Evolutionary conservation across 371 early-diverging fungal genomes (phyloP).

Genomic region (Paramicrosporidium saccamoebae): DNA sequence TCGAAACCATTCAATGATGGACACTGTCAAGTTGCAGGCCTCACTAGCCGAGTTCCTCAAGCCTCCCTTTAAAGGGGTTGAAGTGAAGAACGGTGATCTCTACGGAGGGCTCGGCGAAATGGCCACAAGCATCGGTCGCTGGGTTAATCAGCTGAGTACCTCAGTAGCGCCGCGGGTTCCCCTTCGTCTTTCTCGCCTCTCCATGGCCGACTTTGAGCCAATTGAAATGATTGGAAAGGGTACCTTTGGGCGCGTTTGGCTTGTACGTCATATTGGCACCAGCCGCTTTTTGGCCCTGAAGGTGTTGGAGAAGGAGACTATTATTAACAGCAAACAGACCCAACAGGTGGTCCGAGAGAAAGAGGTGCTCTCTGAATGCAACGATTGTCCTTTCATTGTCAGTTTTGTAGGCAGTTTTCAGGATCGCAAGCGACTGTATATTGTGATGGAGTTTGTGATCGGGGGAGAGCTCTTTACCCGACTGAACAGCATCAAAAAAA

Average conservation of each 20-base stretch:
- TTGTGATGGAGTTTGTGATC: constrained; percentile 85
- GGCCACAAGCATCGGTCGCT: too few species aligned
- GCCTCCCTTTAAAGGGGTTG: too few species aligned
- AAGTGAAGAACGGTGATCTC: too few species aligned
- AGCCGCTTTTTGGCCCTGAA: constrained; percentile 69
- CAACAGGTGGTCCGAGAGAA: constrained; percentile 14
- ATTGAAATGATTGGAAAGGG: constrained; percentile 77
- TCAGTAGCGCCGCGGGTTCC: too few species aligned
- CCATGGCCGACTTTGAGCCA: too few species aligned
- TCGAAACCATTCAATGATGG: too few species aligned
- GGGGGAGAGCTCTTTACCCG: constrained; percentile 89
- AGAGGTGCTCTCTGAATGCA: constrained; percentile 8
- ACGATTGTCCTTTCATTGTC: constrained; percentile 66
- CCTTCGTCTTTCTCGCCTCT: too few species aligned
- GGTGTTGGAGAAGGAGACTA: constrained; percentile 58
- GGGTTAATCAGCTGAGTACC: too few species aligned
- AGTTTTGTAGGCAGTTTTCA: constrained; percentile 63
- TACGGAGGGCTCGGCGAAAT: too few species aligned
- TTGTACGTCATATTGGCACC: constrained; percentile 19
- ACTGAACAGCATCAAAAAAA: constrained; percentile 53
- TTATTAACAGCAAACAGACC: constrained; percentile 57
- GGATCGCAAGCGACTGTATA: constrained; percentile 48
- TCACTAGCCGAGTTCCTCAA: too few species aligned
- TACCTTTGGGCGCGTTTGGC: constrained; percentile 61
- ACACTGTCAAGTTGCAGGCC: too few species aligned